Conservation (phyloP, 1,284 basidiomycete species). For the Tremellales sp. region DNA sequence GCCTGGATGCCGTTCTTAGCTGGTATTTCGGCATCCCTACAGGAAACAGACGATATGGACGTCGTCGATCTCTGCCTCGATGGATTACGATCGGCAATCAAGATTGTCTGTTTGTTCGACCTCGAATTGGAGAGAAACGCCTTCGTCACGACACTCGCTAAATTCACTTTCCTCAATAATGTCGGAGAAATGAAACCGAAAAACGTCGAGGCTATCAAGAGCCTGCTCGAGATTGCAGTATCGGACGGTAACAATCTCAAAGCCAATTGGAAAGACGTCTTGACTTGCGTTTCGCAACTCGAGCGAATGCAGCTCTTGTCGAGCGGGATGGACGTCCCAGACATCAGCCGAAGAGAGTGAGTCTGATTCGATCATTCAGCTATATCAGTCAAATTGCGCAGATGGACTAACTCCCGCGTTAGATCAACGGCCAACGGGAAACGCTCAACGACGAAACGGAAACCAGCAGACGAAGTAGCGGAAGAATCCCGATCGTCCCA, state of each 20-base stretch:
- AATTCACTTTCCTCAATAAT: conserved; percentile 95
- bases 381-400: too few relatives aligned
- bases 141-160: conserved; percentile 93
- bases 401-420: too few relatives aligned
- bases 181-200: conserved; percentile 96
- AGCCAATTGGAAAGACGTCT: conserved; percentile 90
- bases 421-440: background rate
- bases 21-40: conserved; percentile 83
- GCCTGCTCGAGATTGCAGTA: conserved; percentile 85
- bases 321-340: conserved; percentile 77
- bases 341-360: conserved; percentile 72
- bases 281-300: conserved; percentile 92
- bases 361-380: conserved; percentile 23
- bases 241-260: conserved; percentile 91
- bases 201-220: conserved; percentile 97
- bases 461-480: conserved; percentile 85
- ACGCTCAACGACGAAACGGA: conserved; percentile 10
- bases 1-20: conserved; percentile 97
- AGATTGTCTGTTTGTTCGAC: conserved; percentile 90
- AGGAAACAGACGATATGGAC: conserved; percentile 87
- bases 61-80: conserved; percentile 87
- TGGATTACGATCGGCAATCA: conserved; percentile 89
- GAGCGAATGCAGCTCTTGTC: conserved; percentile 96
- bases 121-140: conserved; percentile 92
- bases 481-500: conserved; percentile 96